Evolutionary conservation across 805 yeast species (phyloP), one percentile per base, ranked within the genome.

Genomic region (Myxozyma monticola): DNA sequence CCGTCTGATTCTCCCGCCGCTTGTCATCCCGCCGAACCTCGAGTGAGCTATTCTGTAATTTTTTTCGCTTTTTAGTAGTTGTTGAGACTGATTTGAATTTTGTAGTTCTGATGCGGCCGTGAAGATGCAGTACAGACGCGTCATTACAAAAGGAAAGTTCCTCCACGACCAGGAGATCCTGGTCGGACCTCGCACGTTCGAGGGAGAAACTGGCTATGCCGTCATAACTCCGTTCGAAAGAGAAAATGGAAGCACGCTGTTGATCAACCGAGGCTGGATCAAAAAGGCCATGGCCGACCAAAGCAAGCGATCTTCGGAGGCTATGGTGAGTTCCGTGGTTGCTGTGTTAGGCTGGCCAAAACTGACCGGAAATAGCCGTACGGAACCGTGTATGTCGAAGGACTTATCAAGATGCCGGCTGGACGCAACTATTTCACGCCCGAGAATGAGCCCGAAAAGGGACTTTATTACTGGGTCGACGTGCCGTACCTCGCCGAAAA

Each of bases 211-310:
- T 49, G 99, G 99, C 1, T 93, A 87, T 66, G 69, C 79, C 21
- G 76, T 91, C 4, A 80, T 86, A 26, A 84, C 95, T 4, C 98
- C 99, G 10, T 80, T 93, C 61, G 76, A 80, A 21, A 79, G 95
- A 53, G 81, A 79, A 54, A 86, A 88, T 21, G 93, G 89, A 1
- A 78, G 83, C 41, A 90, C 86, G 45, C 72, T 93, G 15, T 71
- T 93, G 46, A 77, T 93, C 25, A 95, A 88, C 65, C 78, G 99
- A 58, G 99, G 99, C 14, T 93, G 97, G 95, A 80, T 93, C 39
- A 71, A 79, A 22, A 88, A 85, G 59, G 85, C 80, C 12, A 80
- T 79, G 54, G 78, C 80, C 2, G 66, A 71, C n/a, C 83, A 95
- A 74, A 51, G 75, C 49, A 58, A 73, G 59, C 60, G 85, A 79